Evolutionary conservation across 805 yeast species (phyloP).

Genomic region (Kluyveromyces wickerhamii): DNA sequence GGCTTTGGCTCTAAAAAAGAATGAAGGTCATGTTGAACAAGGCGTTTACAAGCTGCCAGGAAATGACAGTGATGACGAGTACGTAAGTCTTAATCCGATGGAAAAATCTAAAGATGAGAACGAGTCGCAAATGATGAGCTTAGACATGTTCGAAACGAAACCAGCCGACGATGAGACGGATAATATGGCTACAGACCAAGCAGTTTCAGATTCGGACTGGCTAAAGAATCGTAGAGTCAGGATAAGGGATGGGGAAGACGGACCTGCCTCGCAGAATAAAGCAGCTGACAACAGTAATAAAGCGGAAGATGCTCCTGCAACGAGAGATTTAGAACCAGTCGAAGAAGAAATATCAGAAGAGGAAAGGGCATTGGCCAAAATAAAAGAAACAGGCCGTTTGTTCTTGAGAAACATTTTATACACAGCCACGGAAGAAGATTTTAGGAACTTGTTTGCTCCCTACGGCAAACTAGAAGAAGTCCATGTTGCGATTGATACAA

Average conservation of each 20-base stretch:
- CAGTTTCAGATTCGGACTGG: conserved; percentile 80
- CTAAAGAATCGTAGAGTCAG: conserved; percentile 64
- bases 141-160: conserved; percentile 26
- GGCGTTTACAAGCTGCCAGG: conserved; percentile 25
- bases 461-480: conserved; percentile 81
- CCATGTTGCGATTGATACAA: conserved; percentile 84
- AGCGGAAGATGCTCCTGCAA: conserved; percentile 7
- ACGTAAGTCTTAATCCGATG: conserved; percentile 27
- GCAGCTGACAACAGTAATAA: conserved; percentile 8
- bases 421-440: conserved; percentile 72
- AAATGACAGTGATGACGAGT: conserved; percentile 40
- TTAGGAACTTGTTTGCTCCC: conserved; percentile 49
- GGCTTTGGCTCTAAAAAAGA: conserved; percentile 32
- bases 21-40: conserved; percentile 17
- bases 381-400: conserved; percentile 66
- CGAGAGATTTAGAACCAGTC: conserved; percentile 5
- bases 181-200: conserved; percentile 38
- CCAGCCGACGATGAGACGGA: conserved; percentile 19
- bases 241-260: conserved; percentile 44
- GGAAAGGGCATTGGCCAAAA: conserved; percentile 42
- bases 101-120: conserved; percentile 30
- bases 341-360: conserved; percentile 33
- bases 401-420: conserved; percentile 83
- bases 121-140: conserved; percentile 44
- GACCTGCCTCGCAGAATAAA: conserved; percentile 6